phyloP scores from a whole-genome alignment of 2,329 filamentous ascomycete species.

The Sordariomycetes sp. region DNA sequence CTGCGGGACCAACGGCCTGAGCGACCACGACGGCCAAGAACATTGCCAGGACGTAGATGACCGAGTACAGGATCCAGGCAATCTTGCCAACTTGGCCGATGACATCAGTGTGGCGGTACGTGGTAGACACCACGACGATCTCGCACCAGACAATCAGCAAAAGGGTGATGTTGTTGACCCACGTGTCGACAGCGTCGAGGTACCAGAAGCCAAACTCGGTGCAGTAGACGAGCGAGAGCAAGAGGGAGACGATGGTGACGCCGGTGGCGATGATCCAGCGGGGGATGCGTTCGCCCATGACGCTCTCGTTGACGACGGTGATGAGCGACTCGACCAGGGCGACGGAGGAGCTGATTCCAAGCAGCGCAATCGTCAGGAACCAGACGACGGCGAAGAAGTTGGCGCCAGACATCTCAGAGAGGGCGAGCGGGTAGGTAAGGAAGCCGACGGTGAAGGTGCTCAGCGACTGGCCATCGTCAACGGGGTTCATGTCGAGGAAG shows the following conservation, averaged over 20 bases:
- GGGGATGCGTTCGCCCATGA: constrained; percentile 12
- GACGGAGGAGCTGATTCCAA: constrained; percentile 49
- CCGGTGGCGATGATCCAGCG: constrained; percentile 29
- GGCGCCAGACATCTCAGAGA: constrained; percentile 45
- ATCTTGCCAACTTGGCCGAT: constrained; percentile 25
- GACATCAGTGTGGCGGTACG: constrained; percentile 37
- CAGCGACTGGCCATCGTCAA: constrained; percentile 18
- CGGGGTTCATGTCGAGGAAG: constrained; percentile 24
- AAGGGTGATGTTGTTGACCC: constrained; percentile 40
- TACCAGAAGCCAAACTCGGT: constrained; percentile 44
- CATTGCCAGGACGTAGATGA: constrained; percentile 37
- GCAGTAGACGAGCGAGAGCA: constrained; percentile 42
- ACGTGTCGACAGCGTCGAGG: constrained; percentile 41
- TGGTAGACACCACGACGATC: constrained; percentile 37
- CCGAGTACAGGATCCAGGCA: constrained; percentile 24
- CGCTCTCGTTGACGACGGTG: constrained; percentile 38
- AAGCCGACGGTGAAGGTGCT: constrained; percentile 50
- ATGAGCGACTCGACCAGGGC: constrained; percentile 47
- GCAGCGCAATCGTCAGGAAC: constrained; percentile 49
- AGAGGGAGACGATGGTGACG: constrained; percentile 32
- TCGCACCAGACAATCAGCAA: constrained; percentile 42
- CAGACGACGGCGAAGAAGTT: constrained; percentile 50
- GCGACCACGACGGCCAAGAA: constrained; percentile 33
- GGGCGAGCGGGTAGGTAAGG: constrained; percentile 45
- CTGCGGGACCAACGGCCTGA: constrained; percentile 25